Evolutionary conservation across 768 basidiomycete species (phyloP).

Genomic region (Lactifluus rugatus): DNA sequence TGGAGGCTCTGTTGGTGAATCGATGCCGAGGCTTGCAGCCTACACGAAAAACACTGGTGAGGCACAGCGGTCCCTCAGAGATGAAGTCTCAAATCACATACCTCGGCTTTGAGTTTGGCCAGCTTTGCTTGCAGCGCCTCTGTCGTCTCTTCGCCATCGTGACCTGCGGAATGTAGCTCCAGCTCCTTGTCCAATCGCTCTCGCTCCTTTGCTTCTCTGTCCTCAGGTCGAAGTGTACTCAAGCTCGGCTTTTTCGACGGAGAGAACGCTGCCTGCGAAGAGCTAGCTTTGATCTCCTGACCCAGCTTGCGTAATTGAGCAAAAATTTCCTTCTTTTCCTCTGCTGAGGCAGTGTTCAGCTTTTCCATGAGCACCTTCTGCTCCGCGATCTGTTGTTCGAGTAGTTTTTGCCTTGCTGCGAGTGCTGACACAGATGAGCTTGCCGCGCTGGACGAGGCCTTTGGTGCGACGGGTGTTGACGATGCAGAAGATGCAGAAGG

Average conservation of each 20-base stretch:
- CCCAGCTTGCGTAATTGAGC: slow-evolving; percentile 61
- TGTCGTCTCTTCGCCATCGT: slow-evolving; percentile 42
- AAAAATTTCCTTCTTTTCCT: slow-evolving; percentile 78
- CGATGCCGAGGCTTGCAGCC: slow-evolving; percentile 69
- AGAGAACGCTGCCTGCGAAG: slow-evolving; percentile 25
- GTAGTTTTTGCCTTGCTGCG: slow-evolving; percentile 62
- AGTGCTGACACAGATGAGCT: slow-evolving; percentile 37
- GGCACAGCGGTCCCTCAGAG: neutral
- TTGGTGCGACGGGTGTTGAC: slow-evolving; percentile 28
- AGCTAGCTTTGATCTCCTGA: slow-evolving; percentile 59
- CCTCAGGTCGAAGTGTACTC: slow-evolving; percentile 27
- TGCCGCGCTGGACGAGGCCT: slow-evolving; percentile 26
- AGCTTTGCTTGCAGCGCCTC: slow-evolving; percentile 68
- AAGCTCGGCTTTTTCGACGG: slow-evolving; percentile 23
- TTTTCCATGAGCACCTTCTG: slow-evolving; percentile 79
- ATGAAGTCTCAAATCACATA: slow-evolving; percentile 26
- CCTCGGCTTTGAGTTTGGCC: slow-evolving; percentile 72
- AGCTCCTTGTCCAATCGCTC: slow-evolving; percentile 76
- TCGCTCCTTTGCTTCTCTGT: slow-evolving; percentile 46
- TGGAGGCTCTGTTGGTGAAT: slow-evolving; percentile 29
- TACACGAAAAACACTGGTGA: slow-evolving; percentile 22
- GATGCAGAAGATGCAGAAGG: slow-evolving; percentile 23
- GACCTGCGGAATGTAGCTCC: slow-evolving; percentile 48
- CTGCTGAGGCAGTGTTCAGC: slow-evolving; percentile 48
- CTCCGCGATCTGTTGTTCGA: slow-evolving; percentile 78